Evolutionary conservation across 2,329 filamentous ascomycete species (phyloP), one percentile per base, ranked within the genome.

Genomic region (Aureobasidium lini): DNA sequence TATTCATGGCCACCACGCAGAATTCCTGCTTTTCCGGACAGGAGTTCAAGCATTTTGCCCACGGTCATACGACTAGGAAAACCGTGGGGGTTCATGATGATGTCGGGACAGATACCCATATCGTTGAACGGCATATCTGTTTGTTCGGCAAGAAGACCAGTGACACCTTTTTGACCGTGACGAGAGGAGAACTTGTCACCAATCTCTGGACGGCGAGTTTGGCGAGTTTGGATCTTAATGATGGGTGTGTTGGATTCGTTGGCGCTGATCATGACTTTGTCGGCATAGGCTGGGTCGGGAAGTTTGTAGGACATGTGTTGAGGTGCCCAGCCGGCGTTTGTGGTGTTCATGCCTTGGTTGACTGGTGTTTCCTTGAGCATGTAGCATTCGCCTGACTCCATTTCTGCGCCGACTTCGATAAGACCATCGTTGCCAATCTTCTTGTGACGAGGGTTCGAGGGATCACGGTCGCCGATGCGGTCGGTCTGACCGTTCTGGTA

Each of bases 11-110:
- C 86, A 4, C 94, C 94, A 61, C 87, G 83, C 4, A 99, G 75
- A 1, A 99, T 86, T 11, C 92, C 90, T 0, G 94, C 94, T 75
- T 99, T 99, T 64, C 94, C 94, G 0, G 92, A 90, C 15, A 99
- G 81, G 46, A 96, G 89, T 72, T 99, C 94, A 53, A 99, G 84
- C 79, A 99, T 88, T 75, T 99, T 99, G 34, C 94, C 94, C 63
- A 99, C 94, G 57, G 94, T 99, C 94, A 99, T 99, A 73, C 94
- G 94, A 34, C 93, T 97, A 1, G 94, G 94, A 81, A 99, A 99
- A 85, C 94, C 94, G 76, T 99, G 94, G 0, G 95, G 94, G 78
- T 99, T 99, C 94, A 99, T 99, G 83, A 99, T 99, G 66, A 99
- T 96, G 74, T 99, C 94, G 0, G 94, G 94, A n/a, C 86, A 87